Base-by-base conservation (phyloP, 352 stramenopile species). In the Plasmopara viticola region DNA sequence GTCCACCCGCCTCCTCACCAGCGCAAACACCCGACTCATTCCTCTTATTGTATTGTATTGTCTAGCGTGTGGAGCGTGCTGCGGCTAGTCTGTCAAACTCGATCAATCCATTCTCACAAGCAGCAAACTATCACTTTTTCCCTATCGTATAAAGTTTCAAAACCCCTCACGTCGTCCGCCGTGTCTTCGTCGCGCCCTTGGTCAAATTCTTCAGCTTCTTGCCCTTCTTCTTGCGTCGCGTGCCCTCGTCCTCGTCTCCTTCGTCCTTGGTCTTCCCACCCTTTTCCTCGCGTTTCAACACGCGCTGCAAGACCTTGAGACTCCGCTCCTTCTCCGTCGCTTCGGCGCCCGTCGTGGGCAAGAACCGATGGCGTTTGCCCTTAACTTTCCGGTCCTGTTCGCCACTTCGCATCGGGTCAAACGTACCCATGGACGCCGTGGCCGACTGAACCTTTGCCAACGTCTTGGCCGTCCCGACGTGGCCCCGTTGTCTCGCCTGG, bases 361-460 rank as follows among this genome's bases (percentile, higher is more conserved):
- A 57, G 58, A 92, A 92, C 48, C 85, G 73, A 62, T 90, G 90
- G 56, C 82, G 79, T 61, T 92, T 92, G 58, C 82, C 82, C 60
- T 80, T 86, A 29, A 84, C 59, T 71, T 93, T 95, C 54, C 86
- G 78, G 62, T 97, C 87, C 13, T 78, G 80, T 72, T 98, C 94
- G 38, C 90, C 91, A 38, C 94, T 74, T 38, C 87, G 70, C 82
- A 95, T 93, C 60, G 94, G 92, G 71, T 98, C 91, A 66, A 98
- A 98, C 56, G 94, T 96, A 53, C 94, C 94, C 64, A 98, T 85
- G 2, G 87, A 97, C 14, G 94, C 91, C 4, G 91, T 98, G 15
- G 87, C 94, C 48, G 87, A 84, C 66, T 97, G 91, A 49, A 95
- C 94, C 50, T 94, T 95, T 48, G 85, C 68, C 14, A 98, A 68